Evolutionary conservation across 2,329 filamentous ascomycete species (phyloP), one percentile per base, ranked within the genome.

Genomic region (Fusarium lyarnte): DNA sequence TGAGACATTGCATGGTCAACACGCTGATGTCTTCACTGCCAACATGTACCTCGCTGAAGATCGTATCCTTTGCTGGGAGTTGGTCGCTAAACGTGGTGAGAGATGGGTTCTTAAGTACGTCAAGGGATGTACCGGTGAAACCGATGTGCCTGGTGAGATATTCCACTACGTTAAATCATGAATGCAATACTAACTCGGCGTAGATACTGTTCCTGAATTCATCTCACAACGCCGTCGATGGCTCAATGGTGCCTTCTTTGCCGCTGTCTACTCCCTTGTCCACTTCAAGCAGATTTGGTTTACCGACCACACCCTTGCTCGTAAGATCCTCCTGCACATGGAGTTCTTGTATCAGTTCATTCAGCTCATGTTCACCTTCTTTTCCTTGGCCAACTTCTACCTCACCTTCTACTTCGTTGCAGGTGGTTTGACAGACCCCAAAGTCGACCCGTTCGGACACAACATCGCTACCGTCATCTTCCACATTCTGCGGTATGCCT

Each of bases 161-260:
- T 17, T 27, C 35, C n/a, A 12, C 23, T 17, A 6, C 8, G 4
- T 27, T 12, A 13, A n/a, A 53, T 41, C 10, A 29, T 12, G 35
- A 41, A 39, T 19, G 10, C 13, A 14, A 46, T 64, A 71, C 79
- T 81, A 71, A 82, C 66, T 23, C n/a, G 39, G 27, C 31, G 14
- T 77, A 93, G 96, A 99, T 81, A 84, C 93, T 13, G 93, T 99
- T 4, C 95, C 97, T 4, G 96, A 99, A 78, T 99, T 99, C 79
- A 95, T 99, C 78, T 98, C 95, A 0, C 96, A 99, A 79, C 92
- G 96, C 79, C 91, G 96, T 79, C 90, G 96, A 82, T 99, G 96
- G 96, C 91, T 99, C 70, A 99, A 99, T 81, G 96, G 96, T 79
- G 96, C 96, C 74, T 99, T 99, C 86, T 99, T 99, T 81, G 97